These are phyloP conservation scores for Gossypium davidsonii DNA, from an alignment of 441 rosid species.

Conservation along the genomic window DNA sequence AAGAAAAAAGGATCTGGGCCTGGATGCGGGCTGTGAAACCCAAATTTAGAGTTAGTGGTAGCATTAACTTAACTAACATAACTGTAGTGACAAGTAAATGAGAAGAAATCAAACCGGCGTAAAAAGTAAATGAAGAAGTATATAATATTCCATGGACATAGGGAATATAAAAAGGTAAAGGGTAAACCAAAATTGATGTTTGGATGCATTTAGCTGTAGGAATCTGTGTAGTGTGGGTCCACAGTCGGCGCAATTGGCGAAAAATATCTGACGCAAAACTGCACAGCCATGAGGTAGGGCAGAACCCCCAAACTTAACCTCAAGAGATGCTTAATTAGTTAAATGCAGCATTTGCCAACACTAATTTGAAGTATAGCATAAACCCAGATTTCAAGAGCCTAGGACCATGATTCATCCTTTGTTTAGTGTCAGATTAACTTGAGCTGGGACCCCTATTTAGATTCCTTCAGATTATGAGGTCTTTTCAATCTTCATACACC, in stretches of 20 bases:
- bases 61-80: not conserved
- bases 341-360: not conserved
- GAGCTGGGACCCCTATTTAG: conserved; percentile 1
- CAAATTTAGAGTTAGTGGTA: not conserved
- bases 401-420: not conserved
- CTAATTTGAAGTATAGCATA: not conserved
- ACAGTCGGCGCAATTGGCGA: conserved; percentile 4
- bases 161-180: not conserved
- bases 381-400: not conserved
- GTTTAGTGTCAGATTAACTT: not conserved
- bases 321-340: not conserved
- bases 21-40: not conserved
- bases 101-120: not conserved
- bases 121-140: not conserved
- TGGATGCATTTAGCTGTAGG: conserved; percentile 4
- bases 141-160: not conserved
- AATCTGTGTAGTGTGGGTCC: conserved; percentile 2
- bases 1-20: not conserved
- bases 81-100: not conserved
- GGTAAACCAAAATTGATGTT: not conserved
- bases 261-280: conserved; percentile 4
- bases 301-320: not conserved
- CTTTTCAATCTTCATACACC: not conserved
- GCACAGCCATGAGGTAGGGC: not conserved
- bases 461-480: not conserved